Base-by-base conservation (phyloP, 352 stramenopile genomes). In the Pythium volutum region DNA sequence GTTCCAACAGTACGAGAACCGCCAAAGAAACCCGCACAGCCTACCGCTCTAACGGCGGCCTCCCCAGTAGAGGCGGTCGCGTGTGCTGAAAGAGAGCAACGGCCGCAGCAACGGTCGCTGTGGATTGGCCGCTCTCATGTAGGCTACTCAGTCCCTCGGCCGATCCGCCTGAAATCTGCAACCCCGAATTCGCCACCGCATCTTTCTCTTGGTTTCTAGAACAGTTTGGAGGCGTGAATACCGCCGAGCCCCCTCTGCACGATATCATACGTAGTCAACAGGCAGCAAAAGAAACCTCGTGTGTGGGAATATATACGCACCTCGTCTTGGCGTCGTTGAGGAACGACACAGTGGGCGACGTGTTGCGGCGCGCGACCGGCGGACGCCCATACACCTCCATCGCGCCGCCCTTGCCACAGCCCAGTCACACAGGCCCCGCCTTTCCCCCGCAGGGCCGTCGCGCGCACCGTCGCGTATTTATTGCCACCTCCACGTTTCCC, bases 341-440 rank as follows among this genome's bases (percentile, higher is more conserved):
- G 39, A 64, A 62, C 36, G 39, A 38, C 39, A 69, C 55, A 25
- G 51, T 48, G 20, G 62, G 54, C 25, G 39, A 50, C 47, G 62
- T 64, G 39, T 69, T 69, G 38, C 62, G 62, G 39, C 62, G 62
- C 27, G 48, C 31, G 43, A 69, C 48, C 9, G 29, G 45, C 23
- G 62, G 62, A 2, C 62, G 53, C 16, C 62, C 62, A 43, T 69
- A 69, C 29, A 55, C 23, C 38, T 69, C 62, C 62, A 69, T 69
- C 25, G 20, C 9, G 4, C 14, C 12, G 16, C 4, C 33, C 8
- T 0, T 22, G 11, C 14, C 10, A 43, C 36, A 43, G n/a, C n/a
- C n/a, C n/a, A n/a, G n/a, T n/a, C n/a, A n/a, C n/a, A n/a, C n/a
- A n/a, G n/a, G n/a, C n/a, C n/a, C n/a, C n/a, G n/a, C n/a, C n/a